Evolutionary conservation across 768 basidiomycete genomes (phyloP).

Genomic region (Collybia mongolica): DNA sequence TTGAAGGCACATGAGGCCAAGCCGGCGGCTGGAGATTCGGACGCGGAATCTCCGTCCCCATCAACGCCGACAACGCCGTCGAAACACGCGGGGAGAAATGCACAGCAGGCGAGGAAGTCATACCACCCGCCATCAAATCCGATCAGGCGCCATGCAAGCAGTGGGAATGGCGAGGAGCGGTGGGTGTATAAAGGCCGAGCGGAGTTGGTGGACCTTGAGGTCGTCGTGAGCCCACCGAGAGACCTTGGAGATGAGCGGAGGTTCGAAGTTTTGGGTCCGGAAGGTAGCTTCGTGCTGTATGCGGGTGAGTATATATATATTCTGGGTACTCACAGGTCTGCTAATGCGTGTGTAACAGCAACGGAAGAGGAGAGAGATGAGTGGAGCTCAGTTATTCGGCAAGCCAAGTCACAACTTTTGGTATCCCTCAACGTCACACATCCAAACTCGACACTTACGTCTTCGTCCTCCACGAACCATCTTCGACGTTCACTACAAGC

Average conservation of each 20-base stretch:
- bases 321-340: too few relatives aligned
- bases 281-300: constrained; percentile 74
- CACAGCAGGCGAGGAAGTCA: constrained; percentile 17
- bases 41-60: constrained; percentile 10
- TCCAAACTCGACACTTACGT: constrained; percentile 80
- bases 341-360: constrained; percentile 26
- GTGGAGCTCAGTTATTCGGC: constrained; percentile 68
- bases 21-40: background rate
- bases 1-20: constrained; percentile 4
- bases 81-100: constrained; percentile 9
- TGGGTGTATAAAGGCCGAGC: constrained; percentile 74
- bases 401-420: constrained; percentile 71
- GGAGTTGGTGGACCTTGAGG: constrained; percentile 73
- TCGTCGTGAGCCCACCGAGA: constrained; percentile 52
- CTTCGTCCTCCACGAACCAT: constrained; percentile 74
- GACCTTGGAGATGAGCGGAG: constrained; percentile 52
- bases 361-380: constrained; percentile 56
- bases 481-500: constrained; percentile 74
- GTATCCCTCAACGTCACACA: constrained; percentile 66
- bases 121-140: constrained; percentile 28
- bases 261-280: constrained; percentile 77
- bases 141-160: constrained; percentile 28
- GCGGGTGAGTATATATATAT: constrained; percentile 42
- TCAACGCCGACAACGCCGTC: constrained; percentile 17
- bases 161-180: constrained; percentile 55